phyloP scores from a whole-genome alignment of 225 moss, liverwort and hornwort genomes.

The Lunularia cruciata region DNA sequence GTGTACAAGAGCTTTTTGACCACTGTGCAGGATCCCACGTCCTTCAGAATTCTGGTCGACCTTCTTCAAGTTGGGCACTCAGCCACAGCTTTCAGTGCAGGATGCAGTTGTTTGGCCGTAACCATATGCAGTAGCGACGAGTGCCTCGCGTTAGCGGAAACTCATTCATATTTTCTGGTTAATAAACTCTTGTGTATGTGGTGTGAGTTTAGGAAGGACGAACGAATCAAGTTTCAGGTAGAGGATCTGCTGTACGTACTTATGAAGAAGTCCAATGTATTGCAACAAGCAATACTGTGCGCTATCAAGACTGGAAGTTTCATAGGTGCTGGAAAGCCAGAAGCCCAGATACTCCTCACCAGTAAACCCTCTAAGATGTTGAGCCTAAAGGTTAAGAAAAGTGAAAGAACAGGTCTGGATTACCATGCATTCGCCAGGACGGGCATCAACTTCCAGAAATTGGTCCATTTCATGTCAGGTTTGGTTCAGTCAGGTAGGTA shows the following conservation, averaged over 20 bases:
- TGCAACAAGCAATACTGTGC: constrained; percentile 23
- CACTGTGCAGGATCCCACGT: constrained; percentile 35
- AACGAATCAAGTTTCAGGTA: constrained; percentile 27
- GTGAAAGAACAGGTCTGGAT: constrained; percentile 13
- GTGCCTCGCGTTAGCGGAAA: constrained; percentile 37
- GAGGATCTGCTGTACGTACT: constrained; percentile 42
- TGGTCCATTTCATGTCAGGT: constrained; percentile 30
- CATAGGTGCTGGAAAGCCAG: neutral
- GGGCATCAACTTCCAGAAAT: constrained; percentile 31
- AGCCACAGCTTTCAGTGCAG: constrained; percentile 20
- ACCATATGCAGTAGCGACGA: constrained; percentile 4
- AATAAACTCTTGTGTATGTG: constrained; percentile 34
- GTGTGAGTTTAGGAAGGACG: constrained; percentile 30
- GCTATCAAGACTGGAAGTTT: constrained; percentile 24
- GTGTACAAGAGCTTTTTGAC: constrained; percentile 35
- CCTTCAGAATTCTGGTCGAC: constrained; percentile 33
- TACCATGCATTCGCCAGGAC: constrained; percentile 27
- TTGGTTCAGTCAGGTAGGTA: constrained; percentile 7
- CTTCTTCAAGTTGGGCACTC: constrained; percentile 32
- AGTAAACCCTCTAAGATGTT: neutral
- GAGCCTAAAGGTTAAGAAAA: neutral
- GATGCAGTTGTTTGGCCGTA: constrained; percentile 42
- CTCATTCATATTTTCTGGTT: constrained; percentile 28
- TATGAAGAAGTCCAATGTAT: constrained; percentile 32
- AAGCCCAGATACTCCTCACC: neutral